Base-by-base conservation (phyloP, 208 protist genomes). In the Kentomonas sorsogonicus region DNA sequence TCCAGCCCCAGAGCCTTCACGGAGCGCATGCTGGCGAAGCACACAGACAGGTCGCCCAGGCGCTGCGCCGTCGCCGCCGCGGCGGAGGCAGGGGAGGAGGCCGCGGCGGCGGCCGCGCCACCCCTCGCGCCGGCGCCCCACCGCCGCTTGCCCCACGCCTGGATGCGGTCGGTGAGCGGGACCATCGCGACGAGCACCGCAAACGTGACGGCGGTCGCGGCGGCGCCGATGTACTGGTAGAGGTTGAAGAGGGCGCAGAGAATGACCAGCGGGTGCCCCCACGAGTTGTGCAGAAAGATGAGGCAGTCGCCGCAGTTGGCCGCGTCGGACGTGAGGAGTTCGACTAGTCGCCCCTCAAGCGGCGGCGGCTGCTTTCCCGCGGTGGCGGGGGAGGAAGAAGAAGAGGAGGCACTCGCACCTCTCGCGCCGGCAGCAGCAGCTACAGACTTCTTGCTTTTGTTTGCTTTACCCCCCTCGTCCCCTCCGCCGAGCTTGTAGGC, bases 101-200 rank as follows among this genome's bases (percentile, higher is more conserved):
- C 15, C 38, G 38, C 38, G 7, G 18, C 38, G 7, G 15, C 38
- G 38, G 38, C 13, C 38, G 38, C 38, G 38, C 15, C 13, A 9
- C 38, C 38, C 38, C 13, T 43, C 38, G 11, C 38, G 7, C 18
- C 15, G 38, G 15, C 18, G 18, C 15, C 38, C 3, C 38, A 43
- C 38, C 18, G 18, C 15, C 38, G 11, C 15, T n/a, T 43, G 38
- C 38, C 15, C 2, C 13, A 43, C 38, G 18, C 13, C 38, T n/a
- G n/a, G n/a, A n/a, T n/a, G n/a, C n/a, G n/a, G n/a, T n/a, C n/a
- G 74, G 86, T 83, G 25, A 91, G 60, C 15, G 80, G 84, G 33
- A 84, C 74, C 30, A 79, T 41, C 3, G 74, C 58, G 33, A 88
- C 45, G 23, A 86, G 60, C 10, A 65, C 66, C 13, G 72, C 54